Percentiles rank a stretch among this genome's conserved stretches.
Evolutionary conservation across 2,329 filamentous ascomycete genomes (phyloP).

Genomic region (Emydomyces testavorans): DNA sequence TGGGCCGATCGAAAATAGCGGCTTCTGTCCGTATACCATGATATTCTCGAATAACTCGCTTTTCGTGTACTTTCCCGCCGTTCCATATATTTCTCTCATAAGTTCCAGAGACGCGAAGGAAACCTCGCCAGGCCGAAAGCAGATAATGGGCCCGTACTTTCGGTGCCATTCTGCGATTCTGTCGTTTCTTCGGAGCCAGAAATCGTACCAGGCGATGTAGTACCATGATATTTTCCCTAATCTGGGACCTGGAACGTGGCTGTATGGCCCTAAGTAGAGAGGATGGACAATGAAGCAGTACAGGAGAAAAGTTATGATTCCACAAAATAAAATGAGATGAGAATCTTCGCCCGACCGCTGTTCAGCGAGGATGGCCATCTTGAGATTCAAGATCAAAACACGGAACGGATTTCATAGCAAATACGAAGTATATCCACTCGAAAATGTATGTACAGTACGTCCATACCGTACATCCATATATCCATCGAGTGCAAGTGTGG

Average conservation of each 20-base stretch:
- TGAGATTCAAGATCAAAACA: background rate
- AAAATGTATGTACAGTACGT: too few relatives aligned
- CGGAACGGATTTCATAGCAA: too few relatives aligned
- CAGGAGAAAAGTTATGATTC: background rate
- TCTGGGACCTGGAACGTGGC: background rate
- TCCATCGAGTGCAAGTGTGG: too few relatives aligned
- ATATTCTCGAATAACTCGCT: conserved; percentile 6
- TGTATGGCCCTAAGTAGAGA: conserved; percentile 5
- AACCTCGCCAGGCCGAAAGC: conserved; percentile 4
- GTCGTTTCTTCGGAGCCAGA: conserved; percentile 6
- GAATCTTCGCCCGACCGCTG: background rate
- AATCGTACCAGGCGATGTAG: conserved; percentile 8
- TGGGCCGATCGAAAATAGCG: conserved; percentile 5
- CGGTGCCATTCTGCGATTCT: conserved; percentile 7
- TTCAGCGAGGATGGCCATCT: background rate
- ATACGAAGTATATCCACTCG: too few relatives aligned
- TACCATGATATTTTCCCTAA: conserved; percentile 6
- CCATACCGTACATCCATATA: too few relatives aligned
- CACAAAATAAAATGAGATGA: background rate
- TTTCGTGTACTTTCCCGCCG: conserved; percentile 3
- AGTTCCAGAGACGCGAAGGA: conserved; percentile 1
- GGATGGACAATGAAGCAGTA: background rate
- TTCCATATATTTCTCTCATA: conserved; percentile 7
- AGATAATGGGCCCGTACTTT: conserved; percentile 1
- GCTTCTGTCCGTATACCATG: conserved; percentile 6